These are phyloP conservation scores for Cordyceps militaris DNA, from an alignment of 2,329 filamentous ascomycete species.

Conservation along the genomic window DNA sequence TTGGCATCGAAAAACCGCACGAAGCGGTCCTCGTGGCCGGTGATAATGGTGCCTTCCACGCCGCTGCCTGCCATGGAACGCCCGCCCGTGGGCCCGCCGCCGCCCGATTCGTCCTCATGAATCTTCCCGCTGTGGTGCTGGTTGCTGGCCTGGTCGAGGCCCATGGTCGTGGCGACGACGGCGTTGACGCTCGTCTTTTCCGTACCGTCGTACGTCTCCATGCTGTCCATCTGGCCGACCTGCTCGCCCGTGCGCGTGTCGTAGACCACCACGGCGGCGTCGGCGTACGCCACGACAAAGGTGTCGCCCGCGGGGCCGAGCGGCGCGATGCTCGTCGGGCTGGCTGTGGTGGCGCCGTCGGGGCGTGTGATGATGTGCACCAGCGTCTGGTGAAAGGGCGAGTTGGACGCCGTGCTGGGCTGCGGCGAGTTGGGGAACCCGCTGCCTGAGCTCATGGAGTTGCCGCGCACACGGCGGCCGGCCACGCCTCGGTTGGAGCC, in stretches of 20 bases:
- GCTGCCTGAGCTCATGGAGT: conserved; percentile 91
- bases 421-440: conserved; percentile 88
- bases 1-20: conserved; percentile 98
- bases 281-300: conserved; percentile 88
- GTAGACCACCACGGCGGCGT: conserved; percentile 85
- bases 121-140: conserved; percentile 45
- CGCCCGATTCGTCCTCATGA: conserved; percentile 65
- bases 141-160: conserved; percentile 58
- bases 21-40: conserved; percentile 91
- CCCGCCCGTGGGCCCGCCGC: conserved; percentile 73
- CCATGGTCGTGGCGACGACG: conserved; percentile 78
- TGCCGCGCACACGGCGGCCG: conserved; percentile 65
- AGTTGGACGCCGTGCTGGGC: conserved; percentile 75
- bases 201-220: conserved; percentile 89
- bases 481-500: conserved; percentile 49
- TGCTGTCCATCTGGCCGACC: conserved; percentile 84
- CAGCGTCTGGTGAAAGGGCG: conserved; percentile 80
- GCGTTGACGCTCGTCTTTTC: conserved; percentile 75
- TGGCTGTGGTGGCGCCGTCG: conserved; percentile 57
- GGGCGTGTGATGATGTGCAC: conserved; percentile 76
- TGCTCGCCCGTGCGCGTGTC: conserved; percentile 90
- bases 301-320: conserved; percentile 75
- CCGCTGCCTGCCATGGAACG: conserved; percentile 61
- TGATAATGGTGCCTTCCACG: conserved; percentile 90
- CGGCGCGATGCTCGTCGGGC: conserved; percentile 87